Evolutionary conservation across 495 filamentous ascomycete species (phyloP), one percentile per base, ranked within the genome.

Genomic region (Xylona heveae): DNA sequence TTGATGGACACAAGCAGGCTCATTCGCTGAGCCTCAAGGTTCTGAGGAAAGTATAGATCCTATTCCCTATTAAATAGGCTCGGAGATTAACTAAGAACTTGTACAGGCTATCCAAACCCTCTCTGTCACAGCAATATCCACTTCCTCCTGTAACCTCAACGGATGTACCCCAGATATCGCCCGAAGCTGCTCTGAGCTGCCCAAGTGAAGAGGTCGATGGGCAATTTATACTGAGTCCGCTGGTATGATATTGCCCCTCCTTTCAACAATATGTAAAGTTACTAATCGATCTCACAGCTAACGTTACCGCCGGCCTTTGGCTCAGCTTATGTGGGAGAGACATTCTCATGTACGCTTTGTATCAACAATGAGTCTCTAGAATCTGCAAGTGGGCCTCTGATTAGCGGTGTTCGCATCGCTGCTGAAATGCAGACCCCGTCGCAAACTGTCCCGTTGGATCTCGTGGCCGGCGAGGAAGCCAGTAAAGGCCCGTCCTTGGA

Each of bases 351-450:
- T 54, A 88, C 84, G 1, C 65, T 97, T 15, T 91, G 82, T 55
- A 84, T 78, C 6, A 94, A 88, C 58, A 88, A 93, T 49, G 85
- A 93, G 43, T 14, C 35, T 32, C 6, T 46, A 43, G 28, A 42
- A 49, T 30, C 51, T 52, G 0, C 45, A 51, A 6, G 57, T 51
- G 12, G 65, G 68, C 28, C 55, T 55, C 4, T 28, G 5, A 68
- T 90, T 13, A 76, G 66, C 17, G 74, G 73, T 26, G 75, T 94
- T 23, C 66, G 68, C 18, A 78, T 95, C 31, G 68, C 71, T 33
- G 90, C 84, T 1, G 83, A 93, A 53, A 91, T 95, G 77, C 85
- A 94, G 52, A 84, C 84, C 0, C 85, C 88, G 2, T 69, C 68
- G 6, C 62, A 63, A 19, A 68, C 62, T 6, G 45, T 61, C 6